Evolutionary conservation across 768 basidiomycete genomes (phyloP), one percentile per base, ranked within the genome.

Genomic region (Nidularia sp.): DNA sequence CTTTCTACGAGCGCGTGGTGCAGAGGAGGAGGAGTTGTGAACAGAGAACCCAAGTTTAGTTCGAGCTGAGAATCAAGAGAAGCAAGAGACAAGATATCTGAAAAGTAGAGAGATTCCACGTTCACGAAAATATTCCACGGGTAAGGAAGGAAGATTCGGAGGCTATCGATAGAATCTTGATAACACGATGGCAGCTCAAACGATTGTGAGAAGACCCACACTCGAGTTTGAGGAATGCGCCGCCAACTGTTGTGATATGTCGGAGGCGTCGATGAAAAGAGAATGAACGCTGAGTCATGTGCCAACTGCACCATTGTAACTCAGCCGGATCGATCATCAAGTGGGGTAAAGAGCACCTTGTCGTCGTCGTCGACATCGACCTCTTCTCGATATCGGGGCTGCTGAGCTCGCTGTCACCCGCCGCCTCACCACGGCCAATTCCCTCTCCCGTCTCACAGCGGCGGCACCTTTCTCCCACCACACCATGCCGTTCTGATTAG

Each of bases 1-100:
- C 15, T 49, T 25, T 36, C 41, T 49, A 50, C 44, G 56, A 34
- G 48, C 60, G 64, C 58, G 63, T 63, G 63, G 62, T 54, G 54
- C 48, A 36, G 46, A 57, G 52, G 49, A 51, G 42, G 49, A 53
- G 53, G 60, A 15, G 54, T 61, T 62, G 63, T 53, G 62, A 60
- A 58, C 49, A 44, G 45, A 47, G 49, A 62, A 56, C 51, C 57
- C 55, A 48, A 57, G 48, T 34, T 18, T 34, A 41, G 44, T 9
- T 29, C 53, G 56, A 51, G 49, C 45, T 46, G 41, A 58, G 55
- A 57, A 51, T 50, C 50, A 18, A 32, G 45, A 51, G 51, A 53
- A 58, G 50, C 50, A 46, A 52, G 47, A 45, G 31, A 34, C 42
- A 13, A 45, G 50, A 51, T 51, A 44, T 22, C 32, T 8, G 34